Evolutionary conservation across 306 rosid genomes (phyloP).

Genomic region (Sicyos baderoa): DNA sequence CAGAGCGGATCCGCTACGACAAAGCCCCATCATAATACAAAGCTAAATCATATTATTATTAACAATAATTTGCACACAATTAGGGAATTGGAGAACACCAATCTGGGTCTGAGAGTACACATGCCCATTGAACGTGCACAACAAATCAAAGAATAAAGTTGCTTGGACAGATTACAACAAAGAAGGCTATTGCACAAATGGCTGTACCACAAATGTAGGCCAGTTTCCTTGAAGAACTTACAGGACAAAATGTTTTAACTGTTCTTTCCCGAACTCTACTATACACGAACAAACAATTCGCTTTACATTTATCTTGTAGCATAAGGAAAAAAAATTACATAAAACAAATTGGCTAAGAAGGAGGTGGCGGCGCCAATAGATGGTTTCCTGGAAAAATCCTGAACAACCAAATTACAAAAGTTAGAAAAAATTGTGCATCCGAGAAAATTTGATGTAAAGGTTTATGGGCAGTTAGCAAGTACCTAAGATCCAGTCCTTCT

Average conservation of each 20-base stretch:
- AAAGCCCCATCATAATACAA: background rate
- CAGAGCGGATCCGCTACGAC: constrained; percentile 15
- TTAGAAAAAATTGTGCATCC: constrained; percentile 24
- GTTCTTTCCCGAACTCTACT: constrained; percentile 3
- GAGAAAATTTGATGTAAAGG: constrained; percentile 6
- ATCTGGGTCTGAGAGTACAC: constrained; percentile 6
- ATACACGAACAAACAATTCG: constrained; percentile 11
- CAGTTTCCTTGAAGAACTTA: constrained; percentile 21
- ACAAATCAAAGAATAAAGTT: constrained; percentile 20
- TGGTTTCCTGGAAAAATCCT: constrained; percentile 57
- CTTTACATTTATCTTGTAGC: constrained; percentile 7
- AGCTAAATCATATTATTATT: constrained; percentile 7
- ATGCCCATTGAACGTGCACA: constrained; percentile 22
- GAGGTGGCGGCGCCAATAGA: constrained; percentile 43
- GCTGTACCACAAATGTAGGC: constrained; percentile 24
- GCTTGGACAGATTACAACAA: constrained; percentile 10
- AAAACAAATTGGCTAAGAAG: constrained; percentile 28
- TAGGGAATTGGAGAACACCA: background rate
- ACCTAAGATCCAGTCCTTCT: constrained; percentile 54
- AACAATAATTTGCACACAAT: background rate
- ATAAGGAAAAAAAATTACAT: background rate
- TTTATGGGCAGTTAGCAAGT: constrained; percentile 16
- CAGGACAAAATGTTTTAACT: constrained; percentile 5
- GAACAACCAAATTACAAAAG: constrained; percentile 26
- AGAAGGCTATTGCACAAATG: constrained; percentile 18